These are phyloP conservation scores for Coniochaeta pulveracea DNA, from an alignment of 2,329 filamentous ascomycete genomes.

Conservation along the genomic window DNA sequence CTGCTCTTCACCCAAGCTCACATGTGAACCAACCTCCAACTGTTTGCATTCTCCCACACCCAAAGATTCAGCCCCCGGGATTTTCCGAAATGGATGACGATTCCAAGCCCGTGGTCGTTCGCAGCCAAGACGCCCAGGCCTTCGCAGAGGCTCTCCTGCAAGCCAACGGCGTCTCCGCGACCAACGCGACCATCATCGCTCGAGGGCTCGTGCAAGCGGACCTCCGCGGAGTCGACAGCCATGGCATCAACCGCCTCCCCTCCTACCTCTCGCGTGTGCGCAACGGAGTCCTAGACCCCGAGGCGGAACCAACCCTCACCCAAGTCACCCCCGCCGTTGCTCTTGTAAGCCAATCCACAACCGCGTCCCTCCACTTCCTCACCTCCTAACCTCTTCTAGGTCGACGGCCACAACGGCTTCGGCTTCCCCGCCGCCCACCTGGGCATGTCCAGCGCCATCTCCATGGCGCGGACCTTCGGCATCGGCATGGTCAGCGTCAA, in stretches of 20 bases:
- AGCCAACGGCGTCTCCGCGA: slow-evolving; percentile 46
- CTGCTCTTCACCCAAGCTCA: no score
- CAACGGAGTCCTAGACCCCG: slow-evolving; percentile 53
- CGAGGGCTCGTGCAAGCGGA: slow-evolving; percentile 62
- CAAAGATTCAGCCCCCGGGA: no score
- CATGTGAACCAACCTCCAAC: no score
- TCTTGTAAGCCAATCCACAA: slow-evolving; percentile 29
- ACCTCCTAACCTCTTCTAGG: slow-evolving; percentile 26
- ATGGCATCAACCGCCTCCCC: slow-evolving; percentile 67
- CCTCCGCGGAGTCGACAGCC: slow-evolving; percentile 68
- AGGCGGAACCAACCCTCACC: slow-evolving; percentile 43
- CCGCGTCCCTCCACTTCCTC: no score
- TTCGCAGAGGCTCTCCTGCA: slow-evolving; percentile 44
- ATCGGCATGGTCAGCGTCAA: slow-evolving; percentile 69
- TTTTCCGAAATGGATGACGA: no score
- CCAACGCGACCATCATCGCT: slow-evolving; percentile 53
- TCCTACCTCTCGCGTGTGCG: slow-evolving; percentile 67
- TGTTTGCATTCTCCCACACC: no score
- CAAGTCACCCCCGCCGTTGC: slow-evolving; percentile 61
- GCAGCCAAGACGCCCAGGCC: slow-evolving; percentile 13
- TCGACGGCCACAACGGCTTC: slow-evolving; percentile 60
- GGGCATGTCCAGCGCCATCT: slow-evolving; percentile 57
- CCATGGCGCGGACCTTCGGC: slow-evolving; percentile 51
- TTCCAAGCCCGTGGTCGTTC: slow-evolving; percentile 5
- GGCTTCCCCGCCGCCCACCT: slow-evolving; percentile 59